Evolutionary conservation across 192 early-diverging fungal species (phyloP), one percentile per base, ranked within the genome.

Genomic region (Backusella sp.): DNA sequence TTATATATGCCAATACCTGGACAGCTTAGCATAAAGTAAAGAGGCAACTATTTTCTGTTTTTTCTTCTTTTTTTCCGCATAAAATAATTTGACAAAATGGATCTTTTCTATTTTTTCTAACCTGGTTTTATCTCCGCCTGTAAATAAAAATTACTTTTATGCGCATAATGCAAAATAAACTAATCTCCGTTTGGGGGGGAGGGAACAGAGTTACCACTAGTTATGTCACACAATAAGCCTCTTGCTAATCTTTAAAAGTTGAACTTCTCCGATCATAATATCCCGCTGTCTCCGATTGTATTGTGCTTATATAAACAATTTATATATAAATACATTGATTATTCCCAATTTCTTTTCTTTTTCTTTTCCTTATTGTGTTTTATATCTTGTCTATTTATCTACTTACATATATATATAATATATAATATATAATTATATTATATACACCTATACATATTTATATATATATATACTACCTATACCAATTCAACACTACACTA

Each of bases 131-230:
- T 59, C 53, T 59, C 53, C 53, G 53, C 53, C 21, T 19, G 3
- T 59, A 59, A 53, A 49, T n/a, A 49, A 49, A n/a, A 49, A n/a
- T 49, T 49, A 6, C 17, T n/a, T n/a, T 59, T 59, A 59, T 59
- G 53, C 53, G 53, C 53, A 59, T 59, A 59, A 59, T 59, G 53
- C 53, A 59, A 59, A 59, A 59, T 59, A 59, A 59, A 59, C 53
- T 23, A 59, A 59, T 59, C 53, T 59, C 53, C 53, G 53, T 59
- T 59, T 59, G 53, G 53, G 21, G 21, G 53, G 53, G 21, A 23
- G 21, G 11, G 8, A 23, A 12, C 7, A 23, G 23, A 26, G 21
- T 12, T 23, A 59, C 9, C 17, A 49, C 17, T 6, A n/a, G 9
- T 26, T 11, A 26, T 59, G 53, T 59, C 21, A 59, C 53, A 59